These are phyloP conservation scores for Isatis tinctoria DNA, from an alignment of 345 rosid genomes.

Conservation along the genomic window DNA sequence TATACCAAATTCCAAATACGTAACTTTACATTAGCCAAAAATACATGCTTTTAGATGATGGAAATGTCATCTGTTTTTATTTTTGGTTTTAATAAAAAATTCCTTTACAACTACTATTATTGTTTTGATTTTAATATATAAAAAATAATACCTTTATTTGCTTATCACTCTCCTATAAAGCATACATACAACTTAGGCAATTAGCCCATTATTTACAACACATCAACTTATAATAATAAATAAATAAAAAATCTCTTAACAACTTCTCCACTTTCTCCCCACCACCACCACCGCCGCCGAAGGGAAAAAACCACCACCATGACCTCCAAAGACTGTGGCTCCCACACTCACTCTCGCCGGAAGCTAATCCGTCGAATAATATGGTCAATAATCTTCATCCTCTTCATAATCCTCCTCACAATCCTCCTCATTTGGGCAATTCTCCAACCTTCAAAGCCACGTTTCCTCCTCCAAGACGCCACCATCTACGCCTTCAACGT, in stretches of 20 bases:
- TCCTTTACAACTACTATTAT: background rate
- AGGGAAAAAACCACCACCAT: slow-evolving; percentile 27
- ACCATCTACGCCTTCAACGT: slow-evolving; percentile 86
- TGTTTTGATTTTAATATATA: background rate
- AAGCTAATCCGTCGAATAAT: slow-evolving; percentile 33
- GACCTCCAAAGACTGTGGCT: slow-evolving; percentile 46
- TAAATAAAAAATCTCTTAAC: slow-evolving; percentile 13
- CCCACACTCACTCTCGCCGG: slow-evolving; percentile 36
- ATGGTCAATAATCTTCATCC: slow-evolving; percentile 46
- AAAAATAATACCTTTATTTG: background rate
- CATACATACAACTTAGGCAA: background rate
- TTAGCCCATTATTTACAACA: slow-evolving; percentile 4
- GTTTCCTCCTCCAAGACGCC: slow-evolving; percentile 82
- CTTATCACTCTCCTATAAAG: slow-evolving; percentile 24
- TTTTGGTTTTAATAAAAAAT: background rate
- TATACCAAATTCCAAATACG: background rate
- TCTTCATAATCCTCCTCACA: slow-evolving; percentile 46
- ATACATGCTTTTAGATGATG: background rate
- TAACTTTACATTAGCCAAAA: background rate
- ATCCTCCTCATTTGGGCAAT: slow-evolving; percentile 82
- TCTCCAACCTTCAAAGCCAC: slow-evolving; percentile 80
- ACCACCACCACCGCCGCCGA: slow-evolving; percentile 19
- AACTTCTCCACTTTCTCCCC: slow-evolving; percentile 15
- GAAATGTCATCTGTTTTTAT: background rate
- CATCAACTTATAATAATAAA: background rate